These are phyloP conservation scores for Talaromyces sp. DNA, from an alignment of 2,329 filamentous ascomycete genomes.

Conservation along the genomic window DNA sequence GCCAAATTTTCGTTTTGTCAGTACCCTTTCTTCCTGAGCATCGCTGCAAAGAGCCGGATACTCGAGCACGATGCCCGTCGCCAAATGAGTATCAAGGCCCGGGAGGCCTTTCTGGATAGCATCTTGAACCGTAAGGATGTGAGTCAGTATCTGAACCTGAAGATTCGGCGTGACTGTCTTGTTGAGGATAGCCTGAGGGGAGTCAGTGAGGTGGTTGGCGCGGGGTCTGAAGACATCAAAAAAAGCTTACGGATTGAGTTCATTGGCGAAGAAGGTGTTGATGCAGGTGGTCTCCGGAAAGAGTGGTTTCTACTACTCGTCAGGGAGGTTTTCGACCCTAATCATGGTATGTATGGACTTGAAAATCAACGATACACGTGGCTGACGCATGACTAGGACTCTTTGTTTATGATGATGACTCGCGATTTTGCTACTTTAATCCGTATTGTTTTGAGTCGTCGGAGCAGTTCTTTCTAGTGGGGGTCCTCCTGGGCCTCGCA, in stretches of 20 bases:
- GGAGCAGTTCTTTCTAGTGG: constrained; percentile 87
- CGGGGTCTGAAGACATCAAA: constrained; percentile 79
- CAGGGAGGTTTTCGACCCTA: constrained; percentile 84
- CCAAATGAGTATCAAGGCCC: constrained; percentile 83
- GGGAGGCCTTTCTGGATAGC: constrained; percentile 87
- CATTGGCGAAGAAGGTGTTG: constrained; percentile 81
- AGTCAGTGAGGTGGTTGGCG: constrained; percentile 79
- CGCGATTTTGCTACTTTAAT: constrained; percentile 89
- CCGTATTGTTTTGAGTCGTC: constrained; percentile 84
- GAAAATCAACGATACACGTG: not conserved
- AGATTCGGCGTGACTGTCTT: constrained; percentile 76
- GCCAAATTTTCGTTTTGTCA: constrained; percentile 84
- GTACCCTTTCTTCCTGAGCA: constrained; percentile 86
- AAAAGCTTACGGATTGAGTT: constrained; percentile 85
- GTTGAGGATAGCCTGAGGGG: constrained; percentile 82
- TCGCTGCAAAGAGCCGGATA: constrained; percentile 88
- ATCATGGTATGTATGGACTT: constrained; percentile 63
- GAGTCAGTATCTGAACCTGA: constrained; percentile 73
- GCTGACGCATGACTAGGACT: constrained; percentile 56
- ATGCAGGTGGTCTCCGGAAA: constrained; percentile 83
- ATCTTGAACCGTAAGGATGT: constrained; percentile 71
- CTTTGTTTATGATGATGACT: constrained; percentile 89
- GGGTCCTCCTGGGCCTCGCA: constrained; percentile 79
- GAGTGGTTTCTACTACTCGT: constrained; percentile 92
- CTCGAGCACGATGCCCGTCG: constrained; percentile 81